Evolutionary conservation across 2,329 filamentous ascomycete genomes (phyloP).

Genomic region (Monosporascus sp.): DNA sequence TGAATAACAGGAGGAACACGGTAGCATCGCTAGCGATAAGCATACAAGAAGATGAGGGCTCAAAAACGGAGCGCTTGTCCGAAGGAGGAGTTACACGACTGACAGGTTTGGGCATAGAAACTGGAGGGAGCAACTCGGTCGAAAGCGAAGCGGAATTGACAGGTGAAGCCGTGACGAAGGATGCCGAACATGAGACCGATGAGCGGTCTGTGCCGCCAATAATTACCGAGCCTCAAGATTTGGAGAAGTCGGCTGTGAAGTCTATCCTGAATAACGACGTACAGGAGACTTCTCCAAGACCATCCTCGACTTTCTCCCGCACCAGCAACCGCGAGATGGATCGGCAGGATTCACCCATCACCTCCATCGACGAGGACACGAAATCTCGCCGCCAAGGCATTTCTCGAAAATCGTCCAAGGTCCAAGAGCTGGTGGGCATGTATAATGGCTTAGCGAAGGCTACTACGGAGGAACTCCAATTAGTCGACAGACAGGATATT

Average conservation of each 20-base stretch:
- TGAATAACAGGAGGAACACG: slow-evolving; percentile 13
- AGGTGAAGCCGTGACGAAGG: not conserved
- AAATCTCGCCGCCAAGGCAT: slow-evolving; percentile 16
- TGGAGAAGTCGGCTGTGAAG: slow-evolving; percentile 1
- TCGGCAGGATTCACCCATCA: slow-evolving; percentile 38
- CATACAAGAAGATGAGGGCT: not conserved
- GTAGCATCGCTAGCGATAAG: slow-evolving; percentile 5
- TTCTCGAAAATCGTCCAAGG: slow-evolving; percentile 36
- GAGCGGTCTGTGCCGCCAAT: not conserved
- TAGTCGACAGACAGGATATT: slow-evolving; percentile 4
- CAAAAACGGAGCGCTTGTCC: slow-evolving; percentile 1
- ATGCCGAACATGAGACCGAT: not conserved
- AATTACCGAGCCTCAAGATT: not conserved
- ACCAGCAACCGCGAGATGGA: slow-evolving; percentile 26
- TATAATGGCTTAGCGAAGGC: slow-evolving; percentile 40
- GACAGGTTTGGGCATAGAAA: not conserved
- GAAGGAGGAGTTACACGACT: not conserved
- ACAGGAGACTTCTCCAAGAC: slow-evolving; percentile 18
- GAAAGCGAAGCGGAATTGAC: not conserved
- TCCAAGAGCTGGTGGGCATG: slow-evolving; percentile 46
- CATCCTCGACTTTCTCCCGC: slow-evolving; percentile 22
- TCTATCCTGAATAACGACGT: slow-evolving; percentile 9
- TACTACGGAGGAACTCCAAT: slow-evolving; percentile 21
- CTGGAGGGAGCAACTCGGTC: not conserved
- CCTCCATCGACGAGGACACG: slow-evolving; percentile 39